Evolutionary conservation across 768 basidiomycete genomes (phyloP).

Genomic region (Thelephora aurantiotincta): DNA sequence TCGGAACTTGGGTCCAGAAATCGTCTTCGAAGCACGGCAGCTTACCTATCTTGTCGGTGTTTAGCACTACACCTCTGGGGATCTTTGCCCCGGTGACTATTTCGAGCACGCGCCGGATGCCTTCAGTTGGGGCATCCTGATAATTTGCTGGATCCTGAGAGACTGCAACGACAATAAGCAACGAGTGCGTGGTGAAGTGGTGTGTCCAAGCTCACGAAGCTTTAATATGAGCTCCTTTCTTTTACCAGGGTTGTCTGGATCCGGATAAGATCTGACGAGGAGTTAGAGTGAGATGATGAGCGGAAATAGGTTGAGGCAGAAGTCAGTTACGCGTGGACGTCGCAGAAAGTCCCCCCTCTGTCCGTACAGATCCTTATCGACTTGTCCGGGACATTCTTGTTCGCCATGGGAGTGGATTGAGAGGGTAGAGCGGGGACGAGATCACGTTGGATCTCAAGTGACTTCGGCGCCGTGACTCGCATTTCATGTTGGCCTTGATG

Average conservation of each 20-base stretch:
- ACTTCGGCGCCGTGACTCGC: no score
- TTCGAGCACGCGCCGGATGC: slow-evolving; percentile 79
- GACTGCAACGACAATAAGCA: slow-evolving; percentile 29
- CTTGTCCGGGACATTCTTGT: slow-evolving; percentile 36
- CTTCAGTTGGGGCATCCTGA: slow-evolving; percentile 87
- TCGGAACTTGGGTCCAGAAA: neutral
- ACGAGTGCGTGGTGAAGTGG: neutral
- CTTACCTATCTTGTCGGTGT: slow-evolving; percentile 72
- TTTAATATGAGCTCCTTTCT: slow-evolving; percentile 83
- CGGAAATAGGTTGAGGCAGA: neutral
- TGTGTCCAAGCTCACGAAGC: slow-evolving; percentile 38
- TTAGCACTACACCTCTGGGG: slow-evolving; percentile 47
- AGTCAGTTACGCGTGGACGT: slow-evolving; percentile 60
- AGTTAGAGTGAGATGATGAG: neutral
- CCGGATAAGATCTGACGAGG: slow-evolving; percentile 49
- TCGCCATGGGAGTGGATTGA: no score
- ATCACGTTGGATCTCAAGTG: no score
- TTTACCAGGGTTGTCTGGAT: slow-evolving; percentile 43
- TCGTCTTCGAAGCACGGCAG: neutral
- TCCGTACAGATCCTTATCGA: slow-evolving; percentile 82
- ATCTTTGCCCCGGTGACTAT: slow-evolving; percentile 55
- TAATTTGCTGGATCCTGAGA: slow-evolving; percentile 86
- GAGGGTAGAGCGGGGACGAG: no score
- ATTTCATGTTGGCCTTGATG: no score
- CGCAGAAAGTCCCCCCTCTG: slow-evolving; percentile 87